Base-by-base conservation (phyloP, 768 basidiomycete species). In the Collybiopsis confluens region DNA sequence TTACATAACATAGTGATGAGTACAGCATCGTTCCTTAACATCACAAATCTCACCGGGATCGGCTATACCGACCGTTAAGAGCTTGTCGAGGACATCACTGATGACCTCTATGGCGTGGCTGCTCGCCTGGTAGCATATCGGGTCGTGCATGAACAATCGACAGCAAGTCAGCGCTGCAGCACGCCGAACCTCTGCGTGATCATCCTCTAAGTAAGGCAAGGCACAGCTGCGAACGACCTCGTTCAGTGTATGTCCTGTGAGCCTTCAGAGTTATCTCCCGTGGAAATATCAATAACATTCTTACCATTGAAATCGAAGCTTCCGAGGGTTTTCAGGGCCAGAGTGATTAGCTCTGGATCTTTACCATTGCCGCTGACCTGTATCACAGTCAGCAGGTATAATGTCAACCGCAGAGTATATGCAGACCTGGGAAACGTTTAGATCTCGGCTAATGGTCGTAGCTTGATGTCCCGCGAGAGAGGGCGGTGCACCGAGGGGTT, bases 21-120 rank as follows among this genome's bases (percentile, higher is more conserved):
- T 16, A 18, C 30, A n/a, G 11, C 51, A 44, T 54, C 46, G 24
- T 41, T 53, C 58, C 50, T 6, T 8, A 18, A n/a, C n/a, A 28
- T 35, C 43, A 28, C 16, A 33, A 37, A 43, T 56, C 67, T 40
- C 63, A 94, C 95, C 92, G 48, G 95, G 92, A 74, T 99, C 97
- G 27, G 96, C 93, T 51, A 97, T 93, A 9, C 90, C 96, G 28
- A 98, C 92, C 1, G 92, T 95, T 52, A 98, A 70, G 11, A 99
- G 77, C 68, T 98, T 98, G 67, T 97, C 94, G 38, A 98, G 78
- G n/a, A 98, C 95, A 58, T 98, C 96, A 67, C 92, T 92, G 64
- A 99, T 95, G 55, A 98, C 86, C 63, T 98, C 92, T 52, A 97
- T 96, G 7, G 95, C 90, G 68, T 98, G 91, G 61, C 86, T 93